Evolutionary conservation across 2,329 filamentous ascomycete genomes (phyloP).

Genomic region (Pleurostoma richardsiae): DNA sequence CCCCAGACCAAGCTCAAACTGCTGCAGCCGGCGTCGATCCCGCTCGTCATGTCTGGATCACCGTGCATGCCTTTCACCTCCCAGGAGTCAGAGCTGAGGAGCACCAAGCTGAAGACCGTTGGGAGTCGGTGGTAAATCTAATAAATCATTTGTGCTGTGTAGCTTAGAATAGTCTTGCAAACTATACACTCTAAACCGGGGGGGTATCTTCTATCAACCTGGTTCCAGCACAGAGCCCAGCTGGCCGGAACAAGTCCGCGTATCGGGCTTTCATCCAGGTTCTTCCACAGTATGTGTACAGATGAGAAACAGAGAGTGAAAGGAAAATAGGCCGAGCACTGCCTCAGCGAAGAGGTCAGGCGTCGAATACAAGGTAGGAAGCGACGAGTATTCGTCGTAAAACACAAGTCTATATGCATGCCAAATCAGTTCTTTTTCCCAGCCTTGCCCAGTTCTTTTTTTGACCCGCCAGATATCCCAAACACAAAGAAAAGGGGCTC

Average conservation of each 20-base stretch:
- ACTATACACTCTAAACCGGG: constrained; percentile 19
- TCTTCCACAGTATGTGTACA: constrained; percentile 17
- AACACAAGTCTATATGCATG: constrained; percentile 20
- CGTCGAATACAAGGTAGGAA: not conserved
- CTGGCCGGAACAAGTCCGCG: constrained; percentile 9
- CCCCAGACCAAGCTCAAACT: too few species aligned
- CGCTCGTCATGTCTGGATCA: too few species aligned
- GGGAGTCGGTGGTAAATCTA: too few species aligned
- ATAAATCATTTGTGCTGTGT: constrained; percentile 9
- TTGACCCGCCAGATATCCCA: constrained; percentile 6
- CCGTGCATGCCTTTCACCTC: too few species aligned
- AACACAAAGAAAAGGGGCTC: constrained; percentile 1
- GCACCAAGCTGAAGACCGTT: too few species aligned
- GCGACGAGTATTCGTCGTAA: constrained; percentile 6
- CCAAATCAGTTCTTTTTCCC: constrained; percentile 15
- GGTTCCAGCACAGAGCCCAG: constrained; percentile 22
- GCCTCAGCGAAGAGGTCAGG: too few species aligned
- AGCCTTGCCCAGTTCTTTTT: constrained; percentile 8
- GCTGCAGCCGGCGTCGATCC: too few species aligned
- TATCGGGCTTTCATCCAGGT: constrained; percentile 5
- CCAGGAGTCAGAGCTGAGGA: too few species aligned
- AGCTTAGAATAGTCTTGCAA: constrained; percentile 14
- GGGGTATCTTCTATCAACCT: constrained; percentile 24
- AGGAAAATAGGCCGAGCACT: constrained; percentile 5
- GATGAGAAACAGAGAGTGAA: constrained; percentile 6